Conservation (phyloP, 176 grass and related monocot genomes). For the Ampelocalamus luodianensis region DNA sequence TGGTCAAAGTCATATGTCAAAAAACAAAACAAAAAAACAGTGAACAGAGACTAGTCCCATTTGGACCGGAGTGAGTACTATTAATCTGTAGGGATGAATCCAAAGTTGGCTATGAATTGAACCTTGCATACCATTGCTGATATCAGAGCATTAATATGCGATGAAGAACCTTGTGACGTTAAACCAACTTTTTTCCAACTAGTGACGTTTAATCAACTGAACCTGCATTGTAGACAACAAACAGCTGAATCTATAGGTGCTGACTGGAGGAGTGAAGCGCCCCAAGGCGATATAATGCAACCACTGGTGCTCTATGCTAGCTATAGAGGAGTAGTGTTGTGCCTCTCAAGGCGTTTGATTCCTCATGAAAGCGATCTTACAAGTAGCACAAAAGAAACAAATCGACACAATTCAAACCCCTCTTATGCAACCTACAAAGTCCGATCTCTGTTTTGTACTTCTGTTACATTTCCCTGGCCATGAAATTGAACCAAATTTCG, state of each 20-base stretch:
- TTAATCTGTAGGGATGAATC: neutral
- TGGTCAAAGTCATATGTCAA: neutral
- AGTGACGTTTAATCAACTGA: neutral
- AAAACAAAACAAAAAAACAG: neutral
- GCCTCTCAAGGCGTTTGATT: conserved; percentile 40
- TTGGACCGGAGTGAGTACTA: neutral
- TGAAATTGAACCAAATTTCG: neutral
- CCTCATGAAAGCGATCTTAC: neutral
- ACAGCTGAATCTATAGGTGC: neutral
- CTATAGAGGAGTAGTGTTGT: neutral
- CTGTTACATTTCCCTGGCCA: neutral
- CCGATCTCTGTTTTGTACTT: conserved; percentile 11
- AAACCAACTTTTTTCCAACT: neutral
- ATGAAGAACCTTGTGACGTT: neutral
- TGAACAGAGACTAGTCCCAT: neutral
- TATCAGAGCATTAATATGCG: neutral
- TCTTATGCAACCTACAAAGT: neutral
- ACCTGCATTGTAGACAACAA: neutral
- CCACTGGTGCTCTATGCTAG: neutral
- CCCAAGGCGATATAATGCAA: conserved; percentile 13
- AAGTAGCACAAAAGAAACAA: neutral
- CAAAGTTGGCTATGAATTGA: neutral
- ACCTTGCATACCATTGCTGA: neutral
- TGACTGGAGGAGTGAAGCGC: neutral
- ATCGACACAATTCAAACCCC: neutral